Evolutionary conservation across 371 early-diverging fungal genomes (phyloP).

Genomic region (Fennellomyces sp.): DNA sequence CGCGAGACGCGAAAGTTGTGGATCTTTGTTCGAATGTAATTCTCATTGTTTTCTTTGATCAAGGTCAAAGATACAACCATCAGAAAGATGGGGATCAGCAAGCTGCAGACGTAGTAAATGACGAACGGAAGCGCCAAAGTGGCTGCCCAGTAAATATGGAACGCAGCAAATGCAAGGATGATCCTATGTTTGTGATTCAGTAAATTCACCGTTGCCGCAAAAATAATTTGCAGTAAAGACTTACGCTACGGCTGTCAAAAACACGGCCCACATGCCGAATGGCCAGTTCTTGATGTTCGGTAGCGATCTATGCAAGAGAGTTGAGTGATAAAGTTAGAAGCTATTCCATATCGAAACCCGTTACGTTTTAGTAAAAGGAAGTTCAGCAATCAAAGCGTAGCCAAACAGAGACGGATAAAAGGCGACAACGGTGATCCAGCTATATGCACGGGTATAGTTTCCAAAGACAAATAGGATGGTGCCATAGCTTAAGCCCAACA

Average conservation of each 20-base stretch:
- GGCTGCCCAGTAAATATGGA: slow-evolving; percentile 62
- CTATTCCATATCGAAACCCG: neutral
- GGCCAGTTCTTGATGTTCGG: slow-evolving; percentile 76
- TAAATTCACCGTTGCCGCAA: neutral
- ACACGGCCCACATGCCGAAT: slow-evolving; percentile 68
- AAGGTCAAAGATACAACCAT: slow-evolving; percentile 36
- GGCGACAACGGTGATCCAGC: slow-evolving; percentile 73
- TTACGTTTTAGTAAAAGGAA: slow-evolving; percentile 68
- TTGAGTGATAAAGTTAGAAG: neutral
- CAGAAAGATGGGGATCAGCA: slow-evolving; percentile 59
- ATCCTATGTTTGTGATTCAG: slow-evolving; percentile 33
- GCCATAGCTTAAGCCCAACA: slow-evolving; percentile 60
- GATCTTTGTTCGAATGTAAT: slow-evolving; percentile 30
- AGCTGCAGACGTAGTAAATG: slow-evolving; percentile 58
- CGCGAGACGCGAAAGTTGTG: slow-evolving; percentile 7
- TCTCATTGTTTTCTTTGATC: slow-evolving; percentile 50
- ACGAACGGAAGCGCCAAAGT: slow-evolving; percentile 37
- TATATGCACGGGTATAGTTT: slow-evolving; percentile 69
- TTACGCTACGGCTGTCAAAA: slow-evolving; percentile 58
- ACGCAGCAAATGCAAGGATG: slow-evolving; percentile 59
- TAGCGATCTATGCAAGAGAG: slow-evolving; percentile 40
- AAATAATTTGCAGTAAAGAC: neutral
- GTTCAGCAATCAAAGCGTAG: slow-evolving; percentile 70
- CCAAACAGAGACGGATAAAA: slow-evolving; percentile 76
- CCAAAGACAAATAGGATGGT: slow-evolving; percentile 83